These are phyloP conservation scores for Arthrobotrys sinensis DNA, from an alignment of 2,329 filamentous ascomycete species.

Conservation along the genomic window DNA sequence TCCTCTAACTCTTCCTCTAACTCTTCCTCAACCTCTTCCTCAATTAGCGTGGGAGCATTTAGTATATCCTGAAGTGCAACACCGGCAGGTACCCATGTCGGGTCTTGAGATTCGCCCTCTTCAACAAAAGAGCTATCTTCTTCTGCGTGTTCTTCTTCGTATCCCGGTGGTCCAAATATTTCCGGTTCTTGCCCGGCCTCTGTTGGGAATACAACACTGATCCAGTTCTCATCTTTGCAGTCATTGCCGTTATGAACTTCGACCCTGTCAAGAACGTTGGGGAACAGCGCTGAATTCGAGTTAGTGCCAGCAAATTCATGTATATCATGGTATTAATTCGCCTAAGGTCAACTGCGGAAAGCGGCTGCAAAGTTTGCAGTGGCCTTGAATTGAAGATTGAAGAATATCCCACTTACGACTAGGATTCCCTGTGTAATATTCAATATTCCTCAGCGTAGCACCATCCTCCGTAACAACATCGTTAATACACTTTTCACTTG, in stretches of 20 bases:
- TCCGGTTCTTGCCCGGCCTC: background rate
- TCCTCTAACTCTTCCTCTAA: background rate
- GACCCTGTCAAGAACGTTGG: constrained; percentile 13
- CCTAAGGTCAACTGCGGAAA: no score
- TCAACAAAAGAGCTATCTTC: background rate
- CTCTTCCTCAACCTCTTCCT: background rate
- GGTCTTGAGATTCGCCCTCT: background rate
- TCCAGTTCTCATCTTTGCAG: constrained; percentile 34
- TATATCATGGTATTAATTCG: no score
- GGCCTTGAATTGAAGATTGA: no score
- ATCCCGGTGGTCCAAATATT: background rate
- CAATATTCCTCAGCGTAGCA: constrained; percentile 16
- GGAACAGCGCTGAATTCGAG: constrained; percentile 8
- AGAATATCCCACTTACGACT: constrained; percentile 30
- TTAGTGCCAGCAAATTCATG: no score
- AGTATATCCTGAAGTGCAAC: background rate
- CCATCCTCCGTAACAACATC: constrained; percentile 25
- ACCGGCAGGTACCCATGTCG: background rate
- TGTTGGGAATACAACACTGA: constrained; percentile 16
- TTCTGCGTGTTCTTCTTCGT: background rate
- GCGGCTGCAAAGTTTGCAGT: no score
- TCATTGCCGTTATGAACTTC: constrained; percentile 36
- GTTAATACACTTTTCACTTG: constrained; percentile 31
- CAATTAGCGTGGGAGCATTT: constrained; percentile 31
- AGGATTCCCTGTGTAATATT: constrained; percentile 29